A percentile compares a stretch with the other conserved stretches of the same genome.
phyloP scores from a whole-genome alignment of 1,284 basidiomycete species.

The Trichosporon ovoides region DNA sequence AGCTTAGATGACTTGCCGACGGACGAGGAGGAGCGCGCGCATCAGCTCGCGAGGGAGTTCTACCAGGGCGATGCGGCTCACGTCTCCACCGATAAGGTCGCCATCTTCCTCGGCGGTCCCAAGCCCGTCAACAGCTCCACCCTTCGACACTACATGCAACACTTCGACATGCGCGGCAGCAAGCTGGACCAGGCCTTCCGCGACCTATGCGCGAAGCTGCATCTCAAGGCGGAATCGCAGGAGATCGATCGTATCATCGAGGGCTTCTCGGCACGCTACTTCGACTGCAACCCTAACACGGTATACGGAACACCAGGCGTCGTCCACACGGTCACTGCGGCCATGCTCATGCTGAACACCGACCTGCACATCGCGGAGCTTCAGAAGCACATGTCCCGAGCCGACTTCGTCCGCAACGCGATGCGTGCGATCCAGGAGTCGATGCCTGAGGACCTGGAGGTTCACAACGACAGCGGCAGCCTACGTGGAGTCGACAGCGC shows the following conservation, averaged over 20 bases:
- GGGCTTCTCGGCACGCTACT: constrained; percentile 81
- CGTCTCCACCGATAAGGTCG: constrained; percentile 81
- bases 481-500: constrained; percentile 24
- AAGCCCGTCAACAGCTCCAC: constrained; percentile 68
- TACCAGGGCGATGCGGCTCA: constrained; percentile 84
- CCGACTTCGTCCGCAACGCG: constrained; percentile 89
- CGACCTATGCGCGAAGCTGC: constrained; percentile 82
- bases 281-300: constrained; percentile 77
- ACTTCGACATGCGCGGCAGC: constrained; percentile 79
- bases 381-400: constrained; percentile 81
- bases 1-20: constrained; percentile 15
- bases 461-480: constrained; percentile 60
- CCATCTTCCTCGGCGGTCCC: constrained; percentile 89
- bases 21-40: constrained; percentile 58
- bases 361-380: constrained; percentile 94
- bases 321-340: constrained; percentile 88
- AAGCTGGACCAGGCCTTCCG: constrained; percentile 86
- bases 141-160: constrained; percentile 73
- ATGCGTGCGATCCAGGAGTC: constrained; percentile 65
- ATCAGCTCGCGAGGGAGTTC: constrained; percentile 68
- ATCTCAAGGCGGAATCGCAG: constrained; percentile 91
- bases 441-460: constrained; percentile 37
- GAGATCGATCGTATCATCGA: constrained; percentile 95
- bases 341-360: constrained; percentile 89
- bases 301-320: constrained; percentile 82